Evolutionary conservation across 129 eudicot species (phyloP).

Genomic region (Smallanthus sonchifolius): DNA sequence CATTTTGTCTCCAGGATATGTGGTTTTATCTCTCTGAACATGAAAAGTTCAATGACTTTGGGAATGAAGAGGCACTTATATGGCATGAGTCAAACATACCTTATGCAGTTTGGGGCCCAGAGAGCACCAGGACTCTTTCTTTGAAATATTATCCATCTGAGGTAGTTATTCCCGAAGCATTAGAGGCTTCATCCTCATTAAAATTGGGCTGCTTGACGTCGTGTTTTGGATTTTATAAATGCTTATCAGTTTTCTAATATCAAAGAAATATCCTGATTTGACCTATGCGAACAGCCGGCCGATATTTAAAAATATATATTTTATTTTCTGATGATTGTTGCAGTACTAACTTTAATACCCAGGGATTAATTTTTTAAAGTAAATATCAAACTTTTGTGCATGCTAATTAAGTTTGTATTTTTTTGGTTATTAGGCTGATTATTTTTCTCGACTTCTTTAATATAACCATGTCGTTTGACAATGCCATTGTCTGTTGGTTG

Average conservation of each 20-base stretch:
- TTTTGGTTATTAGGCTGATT: not conserved
- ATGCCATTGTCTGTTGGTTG: not conserved
- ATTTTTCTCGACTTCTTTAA: not conserved
- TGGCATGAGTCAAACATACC: conserved; percentile 98
- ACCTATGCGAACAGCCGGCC: not conserved
- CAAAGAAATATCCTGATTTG: not conserved
- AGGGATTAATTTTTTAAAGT: not conserved
- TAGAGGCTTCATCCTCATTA: not conserved
- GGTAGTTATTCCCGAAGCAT: conserved; percentile 34
- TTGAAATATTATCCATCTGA: conserved; percentile 81
- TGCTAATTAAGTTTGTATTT: not conserved
- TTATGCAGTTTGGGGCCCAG: conserved; percentile 85
- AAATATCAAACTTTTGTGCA: not conserved
- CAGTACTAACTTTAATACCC: not conserved
- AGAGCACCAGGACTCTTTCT: conserved; percentile 72
- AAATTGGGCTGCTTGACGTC: not conserved
- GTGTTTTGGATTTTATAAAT: not conserved
- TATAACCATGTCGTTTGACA: not conserved
- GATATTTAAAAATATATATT: not conserved
- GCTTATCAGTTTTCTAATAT: not conserved
- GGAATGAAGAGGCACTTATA: conserved; percentile 75
- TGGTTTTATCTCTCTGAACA: conserved; percentile 93
- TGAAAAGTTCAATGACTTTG: conserved; percentile 71
- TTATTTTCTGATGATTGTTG: not conserved
- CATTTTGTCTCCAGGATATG: conserved; percentile 64